A percentile compares a stretch with the other conserved stretches of the same genome.
phyloP scores from a whole-genome alignment of 352 stramenopile genomes.

The Pythium insidiosum region DNA sequence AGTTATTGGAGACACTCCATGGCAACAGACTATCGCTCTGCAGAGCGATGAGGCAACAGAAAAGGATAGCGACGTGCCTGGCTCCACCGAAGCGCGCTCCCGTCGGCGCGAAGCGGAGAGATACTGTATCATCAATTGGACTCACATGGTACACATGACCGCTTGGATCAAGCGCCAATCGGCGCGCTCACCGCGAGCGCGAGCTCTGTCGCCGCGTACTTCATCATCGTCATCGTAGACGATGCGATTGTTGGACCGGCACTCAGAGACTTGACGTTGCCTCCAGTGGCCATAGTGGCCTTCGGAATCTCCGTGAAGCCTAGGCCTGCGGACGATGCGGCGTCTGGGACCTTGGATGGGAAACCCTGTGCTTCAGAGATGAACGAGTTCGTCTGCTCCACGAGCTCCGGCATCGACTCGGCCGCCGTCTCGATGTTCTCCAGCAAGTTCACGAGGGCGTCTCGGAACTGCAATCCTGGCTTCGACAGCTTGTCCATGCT shows the following conservation, averaged over 20 bases:
- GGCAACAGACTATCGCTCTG: too few relatives aligned
- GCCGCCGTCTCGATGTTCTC: slow-evolving; percentile 41
- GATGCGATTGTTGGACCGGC: slow-evolving; percentile 39
- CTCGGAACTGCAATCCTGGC: slow-evolving; percentile 30
- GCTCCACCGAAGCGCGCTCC: too few relatives aligned
- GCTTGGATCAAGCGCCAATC: slow-evolving; percentile 20
- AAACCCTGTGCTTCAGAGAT: slow-evolving; percentile 32
- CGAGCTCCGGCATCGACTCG: slow-evolving; percentile 34
- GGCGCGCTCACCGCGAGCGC: slow-evolving; percentile 29
- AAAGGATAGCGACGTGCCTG: too few relatives aligned
- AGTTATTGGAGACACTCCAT: too few relatives aligned
- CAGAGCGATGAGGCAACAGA: too few relatives aligned
- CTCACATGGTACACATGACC: too few relatives aligned
- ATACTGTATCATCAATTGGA: too few relatives aligned
- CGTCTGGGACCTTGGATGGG: slow-evolving; percentile 30
- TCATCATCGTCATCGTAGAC: slow-evolving; percentile 38
- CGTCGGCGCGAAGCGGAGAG: too few relatives aligned
- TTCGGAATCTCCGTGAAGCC: slow-evolving; percentile 34
- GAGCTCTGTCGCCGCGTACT: slow-evolving; percentile 36
- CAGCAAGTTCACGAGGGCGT: slow-evolving; percentile 35
- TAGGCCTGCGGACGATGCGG: slow-evolving; percentile 26
- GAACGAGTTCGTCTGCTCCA: slow-evolving; percentile 26
- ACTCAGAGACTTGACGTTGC: slow-evolving; percentile 35
- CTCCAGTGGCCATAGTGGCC: slow-evolving; percentile 19
- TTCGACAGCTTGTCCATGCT: slow-evolving; percentile 34